Base-by-base conservation (phyloP, 306 rosid genomes). In the Cajanus cajan region DNA sequence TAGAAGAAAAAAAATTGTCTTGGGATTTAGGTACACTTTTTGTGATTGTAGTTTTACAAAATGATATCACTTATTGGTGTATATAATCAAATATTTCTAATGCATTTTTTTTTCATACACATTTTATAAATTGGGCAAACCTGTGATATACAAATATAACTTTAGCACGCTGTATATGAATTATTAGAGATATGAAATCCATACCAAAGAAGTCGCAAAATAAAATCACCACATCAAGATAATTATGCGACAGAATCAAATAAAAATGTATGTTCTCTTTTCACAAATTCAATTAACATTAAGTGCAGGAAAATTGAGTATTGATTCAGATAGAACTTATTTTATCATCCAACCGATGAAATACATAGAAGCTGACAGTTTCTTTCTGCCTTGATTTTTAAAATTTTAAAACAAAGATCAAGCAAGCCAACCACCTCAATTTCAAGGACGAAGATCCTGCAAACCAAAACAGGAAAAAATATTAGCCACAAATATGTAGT, bases 271-370 rank as follows among this genome's bases (percentile, higher is more conserved):
- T 21, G 58, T 58, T 51, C 67, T 19, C 68, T 67, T 67, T 67
- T 68, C 65, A 48, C 16, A 68, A 51, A 63, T 43, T 73, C 57
- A 68, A 66, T 44, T 45, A 80, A 43, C 72, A 77, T 47, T 34
- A 68, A 80, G 63, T 14, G 62, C 73, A 82, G 69, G 52, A 54
- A 78, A 80, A 40, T 59, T 65, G 18, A 82, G 67, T 15, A 50
- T 28, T 51, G 47, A 39, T 68, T 84, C 78, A 82, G 68, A 83
- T 41, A 43, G 39, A 70, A 39, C 69, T 88, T 86, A 90, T 90
- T 90, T 78, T 36, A 41, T 66, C 81, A 81, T 54, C 77, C 45
- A 37, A 68, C 48, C 16, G 65, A 82, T 84, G 87, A 68, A 81
- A 82, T 66, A 79, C 87, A 82, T 43, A 43, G 71, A 74, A 59